These are phyloP conservation scores for Nemania sp. DNA, from an alignment of 2,329 filamentous ascomycete genomes.

Conservation along the genomic window DNA sequence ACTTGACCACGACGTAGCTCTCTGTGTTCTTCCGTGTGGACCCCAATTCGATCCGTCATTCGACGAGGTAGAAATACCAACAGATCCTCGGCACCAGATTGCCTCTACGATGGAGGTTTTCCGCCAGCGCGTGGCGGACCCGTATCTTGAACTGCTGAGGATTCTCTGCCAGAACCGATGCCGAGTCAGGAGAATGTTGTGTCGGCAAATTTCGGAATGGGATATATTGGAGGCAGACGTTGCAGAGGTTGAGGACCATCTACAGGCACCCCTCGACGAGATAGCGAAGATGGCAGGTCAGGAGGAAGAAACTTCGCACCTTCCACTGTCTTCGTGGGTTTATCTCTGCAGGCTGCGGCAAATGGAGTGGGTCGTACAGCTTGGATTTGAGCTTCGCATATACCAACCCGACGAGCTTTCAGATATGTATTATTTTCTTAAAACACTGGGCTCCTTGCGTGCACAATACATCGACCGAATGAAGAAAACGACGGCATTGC, in stretches of 20 bases:
- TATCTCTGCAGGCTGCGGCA: conserved; percentile 88
- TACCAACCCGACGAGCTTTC: conserved; percentile 85
- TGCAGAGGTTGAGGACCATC: conserved; percentile 72
- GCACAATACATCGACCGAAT: conserved; percentile 74
- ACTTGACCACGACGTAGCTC: conserved; percentile 79
- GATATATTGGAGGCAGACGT: conserved; percentile 82
- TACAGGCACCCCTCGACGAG: conserved; percentile 66
- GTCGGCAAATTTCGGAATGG: conserved; percentile 81
- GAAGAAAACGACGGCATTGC: conserved; percentile 58
- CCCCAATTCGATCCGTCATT: conserved; percentile 73
- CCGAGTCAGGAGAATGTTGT: conserved; percentile 85
- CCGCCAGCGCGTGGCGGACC: conserved; percentile 63
- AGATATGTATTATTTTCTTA: conserved; percentile 90
- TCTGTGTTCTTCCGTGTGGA: conserved; percentile 74
- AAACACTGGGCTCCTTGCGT: conserved; percentile 71
- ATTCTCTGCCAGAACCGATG: conserved; percentile 89
- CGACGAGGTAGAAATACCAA: conserved; percentile 74
- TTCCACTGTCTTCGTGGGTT: conserved; percentile 84
- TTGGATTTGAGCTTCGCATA: conserved; percentile 91
- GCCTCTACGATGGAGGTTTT: conserved; percentile 74
- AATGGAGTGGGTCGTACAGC: conserved; percentile 84
- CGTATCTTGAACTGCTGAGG: conserved; percentile 82
- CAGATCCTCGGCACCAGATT: conserved; percentile 74
- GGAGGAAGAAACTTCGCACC: conserved; percentile 57
- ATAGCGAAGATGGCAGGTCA: conserved; percentile 54